Conservation (phyloP, 1,284 basidiomycete genomes). For the Trametes hirsuta region DNA sequence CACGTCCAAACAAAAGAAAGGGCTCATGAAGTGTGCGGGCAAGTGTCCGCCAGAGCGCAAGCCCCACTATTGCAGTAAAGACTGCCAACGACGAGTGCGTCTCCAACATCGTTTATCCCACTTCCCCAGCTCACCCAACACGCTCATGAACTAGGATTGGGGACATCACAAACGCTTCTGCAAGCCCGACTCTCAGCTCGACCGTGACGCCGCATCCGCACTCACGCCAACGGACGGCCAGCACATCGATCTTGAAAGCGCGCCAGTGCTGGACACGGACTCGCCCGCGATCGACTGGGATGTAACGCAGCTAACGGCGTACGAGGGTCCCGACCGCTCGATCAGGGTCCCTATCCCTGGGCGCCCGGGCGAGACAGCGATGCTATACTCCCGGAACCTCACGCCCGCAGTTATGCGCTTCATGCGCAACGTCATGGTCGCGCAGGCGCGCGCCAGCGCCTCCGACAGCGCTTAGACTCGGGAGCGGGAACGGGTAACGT, state of each 20-base stretch:
- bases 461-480: neutral
- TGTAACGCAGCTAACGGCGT: no score
- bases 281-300: no score
- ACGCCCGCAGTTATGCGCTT: neutral
- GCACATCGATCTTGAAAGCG: no score
- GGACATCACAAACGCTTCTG: slow-evolving; percentile 1
- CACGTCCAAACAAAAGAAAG: neutral
- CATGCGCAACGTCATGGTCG: slow-evolving; percentile 6
- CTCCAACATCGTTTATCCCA: neutral
- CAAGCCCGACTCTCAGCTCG: slow-evolving; percentile 6
- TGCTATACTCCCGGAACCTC: neutral
- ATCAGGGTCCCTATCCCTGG: slow-evolving; percentile 2
- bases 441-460: neutral
- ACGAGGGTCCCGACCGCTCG: slow-evolving; percentile 3
- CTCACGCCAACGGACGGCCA: neutral
- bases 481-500: neutral
- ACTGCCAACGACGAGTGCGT: slow-evolving; percentile 5
- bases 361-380: neutral
- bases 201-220: neutral
- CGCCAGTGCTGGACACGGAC: no score
- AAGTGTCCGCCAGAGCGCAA: neutral
- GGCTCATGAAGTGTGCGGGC: slow-evolving; percentile 1
- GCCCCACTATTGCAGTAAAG: slow-evolving; percentile 4
- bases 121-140: neutral
- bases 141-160: neutral